Conservation (phyloP, 2,329 filamentous ascomycete species). For the Lomentospora prolificans region DNA sequence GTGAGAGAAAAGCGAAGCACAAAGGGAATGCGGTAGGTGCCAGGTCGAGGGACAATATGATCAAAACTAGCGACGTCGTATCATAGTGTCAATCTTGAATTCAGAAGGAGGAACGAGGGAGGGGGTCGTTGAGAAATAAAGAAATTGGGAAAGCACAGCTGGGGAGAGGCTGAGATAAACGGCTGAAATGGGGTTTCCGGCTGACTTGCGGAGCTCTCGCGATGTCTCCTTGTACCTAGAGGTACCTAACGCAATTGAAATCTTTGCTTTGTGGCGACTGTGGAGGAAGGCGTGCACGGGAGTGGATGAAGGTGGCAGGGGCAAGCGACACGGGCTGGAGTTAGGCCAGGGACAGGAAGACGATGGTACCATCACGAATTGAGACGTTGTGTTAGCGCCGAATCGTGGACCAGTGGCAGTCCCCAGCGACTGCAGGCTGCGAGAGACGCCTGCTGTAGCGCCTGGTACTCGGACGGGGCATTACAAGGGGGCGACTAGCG, state of each 20-base stretch:
- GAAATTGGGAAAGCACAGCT: background rate
- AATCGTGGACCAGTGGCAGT: background rate
- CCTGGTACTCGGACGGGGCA: background rate
- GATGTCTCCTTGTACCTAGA: no score
- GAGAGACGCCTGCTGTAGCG: background rate
- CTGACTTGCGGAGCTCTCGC: background rate
- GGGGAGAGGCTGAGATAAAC: constrained; percentile 2
- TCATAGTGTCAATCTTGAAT: background rate
- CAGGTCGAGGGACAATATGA: background rate
- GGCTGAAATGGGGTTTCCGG: background rate
- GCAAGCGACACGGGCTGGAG: background rate
- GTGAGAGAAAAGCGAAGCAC: background rate
- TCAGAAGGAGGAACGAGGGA: background rate
- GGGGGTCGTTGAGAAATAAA: background rate
- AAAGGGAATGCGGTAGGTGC: background rate
- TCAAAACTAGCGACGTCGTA: background rate
- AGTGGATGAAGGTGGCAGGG: background rate
- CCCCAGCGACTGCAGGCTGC: background rate
- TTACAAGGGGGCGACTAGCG: no score
- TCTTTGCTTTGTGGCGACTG: no score
- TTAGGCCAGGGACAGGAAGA: background rate
- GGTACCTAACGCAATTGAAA: no score
- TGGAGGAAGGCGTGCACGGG: no score
- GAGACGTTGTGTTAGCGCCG: background rate
- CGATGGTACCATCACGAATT: background rate